phyloP scores from a whole-genome alignment of 306 rosid genomes.

The Aeschynomene evenia region DNA sequence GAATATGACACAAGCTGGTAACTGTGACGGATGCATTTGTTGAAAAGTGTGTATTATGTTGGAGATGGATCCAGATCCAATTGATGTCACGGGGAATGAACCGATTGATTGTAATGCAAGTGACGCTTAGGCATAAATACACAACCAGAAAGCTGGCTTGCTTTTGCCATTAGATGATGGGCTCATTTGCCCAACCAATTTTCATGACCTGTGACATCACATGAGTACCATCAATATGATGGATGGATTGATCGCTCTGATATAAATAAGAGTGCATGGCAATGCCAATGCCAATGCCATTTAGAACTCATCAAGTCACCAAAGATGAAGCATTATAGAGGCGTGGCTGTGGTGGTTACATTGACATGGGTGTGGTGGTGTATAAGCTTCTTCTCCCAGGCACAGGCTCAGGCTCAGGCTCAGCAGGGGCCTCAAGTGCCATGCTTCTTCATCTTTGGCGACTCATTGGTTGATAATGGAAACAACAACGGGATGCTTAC shows the following conservation, averaged over 20 bases:
- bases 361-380: constrained; percentile 30
- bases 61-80: background rate
- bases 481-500: constrained; percentile 66
- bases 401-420: constrained; percentile 20
- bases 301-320: background rate
- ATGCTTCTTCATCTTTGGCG: constrained; percentile 90
- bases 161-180: constrained; percentile 4
- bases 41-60: constrained; percentile 15
- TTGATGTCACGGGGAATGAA: constrained; percentile 32
- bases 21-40: background rate
- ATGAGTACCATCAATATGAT: constrained; percentile 36
- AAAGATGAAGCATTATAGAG: constrained; percentile 34
- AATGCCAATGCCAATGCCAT: background rate
- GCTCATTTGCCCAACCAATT: constrained; percentile 36
- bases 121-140: background rate
- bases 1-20: background rate
- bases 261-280: constrained; percentile 26
- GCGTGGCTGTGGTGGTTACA: constrained; percentile 15
- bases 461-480: constrained; percentile 93
- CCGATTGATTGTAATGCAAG: constrained; percentile 21
- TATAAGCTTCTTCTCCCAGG: constrained; percentile 50
- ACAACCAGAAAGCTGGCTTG: constrained; percentile 29
- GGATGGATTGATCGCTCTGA: background rate
- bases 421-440: constrained; percentile 59
- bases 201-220: constrained; percentile 35